These are phyloP conservation scores for Leccinum longicurvipes DNA, from an alignment of 768 basidiomycete genomes.

Conservation along the genomic window DNA sequence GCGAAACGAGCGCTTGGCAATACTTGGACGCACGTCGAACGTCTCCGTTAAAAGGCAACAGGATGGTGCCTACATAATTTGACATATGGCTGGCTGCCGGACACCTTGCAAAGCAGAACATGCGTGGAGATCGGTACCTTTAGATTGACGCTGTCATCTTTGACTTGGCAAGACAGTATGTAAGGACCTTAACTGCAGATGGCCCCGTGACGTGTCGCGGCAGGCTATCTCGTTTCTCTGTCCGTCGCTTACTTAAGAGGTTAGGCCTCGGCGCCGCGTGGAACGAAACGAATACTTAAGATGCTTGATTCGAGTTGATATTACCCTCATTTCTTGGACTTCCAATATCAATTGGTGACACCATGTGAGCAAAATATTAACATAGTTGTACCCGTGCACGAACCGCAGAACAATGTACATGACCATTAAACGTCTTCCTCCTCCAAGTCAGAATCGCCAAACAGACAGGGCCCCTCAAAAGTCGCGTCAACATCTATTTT, in stretches of 20 bases:
- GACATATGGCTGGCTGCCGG: neutral
- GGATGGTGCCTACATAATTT: neutral
- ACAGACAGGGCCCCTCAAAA: constrained; percentile 28
- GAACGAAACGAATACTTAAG: too few relatives aligned
- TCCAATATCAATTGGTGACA: neutral
- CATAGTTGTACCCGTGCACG: neutral
- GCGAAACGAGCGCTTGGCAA: neutral
- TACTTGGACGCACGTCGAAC: neutral
- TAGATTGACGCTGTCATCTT: neutral
- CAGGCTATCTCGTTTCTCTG: too few relatives aligned
- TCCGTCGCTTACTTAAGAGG: too few relatives aligned
- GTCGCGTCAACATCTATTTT: constrained; percentile 3
- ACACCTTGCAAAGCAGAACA: neutral
- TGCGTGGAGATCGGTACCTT: neutral
- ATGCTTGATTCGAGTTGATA: too few relatives aligned
- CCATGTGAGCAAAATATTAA: neutral
- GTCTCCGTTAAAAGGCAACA: neutral
- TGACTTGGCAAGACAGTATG: neutral
- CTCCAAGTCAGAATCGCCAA: constrained; percentile 29
- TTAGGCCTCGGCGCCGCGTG: too few relatives aligned
- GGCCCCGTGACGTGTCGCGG: too few relatives aligned
- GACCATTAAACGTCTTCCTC: constrained; percentile 20
- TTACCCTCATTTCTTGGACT: neutral
- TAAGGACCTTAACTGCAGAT: too few relatives aligned
- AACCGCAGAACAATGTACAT: neutral